These are phyloP conservation scores for Podospora pseudopauciseta DNA, from an alignment of 495 filamentous ascomycete species.

Conservation along the genomic window DNA sequence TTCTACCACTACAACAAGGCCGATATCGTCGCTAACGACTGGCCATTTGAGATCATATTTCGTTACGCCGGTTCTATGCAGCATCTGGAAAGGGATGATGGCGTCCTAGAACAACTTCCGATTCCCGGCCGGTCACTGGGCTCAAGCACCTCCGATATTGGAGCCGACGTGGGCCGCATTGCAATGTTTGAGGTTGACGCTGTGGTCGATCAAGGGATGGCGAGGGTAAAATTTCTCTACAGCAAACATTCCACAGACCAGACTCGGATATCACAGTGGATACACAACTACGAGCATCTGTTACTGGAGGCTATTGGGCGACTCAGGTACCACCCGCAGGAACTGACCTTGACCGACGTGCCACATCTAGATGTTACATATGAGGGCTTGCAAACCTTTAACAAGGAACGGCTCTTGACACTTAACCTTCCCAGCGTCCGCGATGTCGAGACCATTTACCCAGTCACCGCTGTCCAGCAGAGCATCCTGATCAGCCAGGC, in stretches of 20 bases:
- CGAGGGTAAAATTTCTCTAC: constrained; percentile 63
- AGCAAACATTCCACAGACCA: constrained; percentile 59
- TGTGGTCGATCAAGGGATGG: constrained; percentile 55
- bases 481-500: constrained; percentile 61
- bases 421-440: constrained; percentile 45
- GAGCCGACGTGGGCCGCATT: constrained; percentile 53
- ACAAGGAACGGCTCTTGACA: constrained; percentile 45
- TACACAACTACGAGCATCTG: constrained; percentile 54
- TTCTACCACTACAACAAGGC: constrained; percentile 45
- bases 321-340: constrained; percentile 47
- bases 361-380: constrained; percentile 62
- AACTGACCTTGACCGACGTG: constrained; percentile 58
- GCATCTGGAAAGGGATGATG: constrained; percentile 58
- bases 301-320: constrained; percentile 49
- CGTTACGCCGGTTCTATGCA: constrained; percentile 66
- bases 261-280: constrained; percentile 55
- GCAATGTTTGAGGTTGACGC: constrained; percentile 62
- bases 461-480: constrained; percentile 65
- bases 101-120: constrained; percentile 57
- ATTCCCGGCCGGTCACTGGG: constrained; percentile 36
- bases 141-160: constrained; percentile 55
- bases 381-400: constrained; percentile 51
- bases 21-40: constrained; percentile 46
- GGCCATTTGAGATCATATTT: constrained; percentile 68
- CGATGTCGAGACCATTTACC: constrained; percentile 55